Base-by-base conservation (phyloP, 1,284 basidiomycete species). In the Sanghuangporus weigelae region DNA sequence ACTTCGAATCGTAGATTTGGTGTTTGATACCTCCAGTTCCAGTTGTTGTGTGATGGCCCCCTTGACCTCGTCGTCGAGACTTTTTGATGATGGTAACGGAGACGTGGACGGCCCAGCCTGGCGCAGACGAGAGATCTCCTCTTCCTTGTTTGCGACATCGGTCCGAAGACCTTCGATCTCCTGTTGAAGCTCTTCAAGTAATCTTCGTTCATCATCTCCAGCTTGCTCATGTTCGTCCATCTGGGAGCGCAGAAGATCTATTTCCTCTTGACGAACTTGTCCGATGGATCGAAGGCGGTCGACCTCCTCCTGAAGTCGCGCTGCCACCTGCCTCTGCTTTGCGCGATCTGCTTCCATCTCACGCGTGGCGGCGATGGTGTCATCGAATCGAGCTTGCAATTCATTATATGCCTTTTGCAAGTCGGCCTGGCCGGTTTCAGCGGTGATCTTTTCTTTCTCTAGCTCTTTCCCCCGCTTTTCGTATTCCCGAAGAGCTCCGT, bases 1-100 rank as follows among this genome's bases (percentile, higher is more conserved):
- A 3, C 82, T 79, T 8, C 93, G 85, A 59, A 95, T 86, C 69
- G 84, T 83, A 0, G 90, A 90, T 48, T 90, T 87, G 12, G 91
- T 83, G 14, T 84, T 78, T 50, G 92, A 95, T 2, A 94, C 77
- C 67, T 93, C 92, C 58, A 95, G 82, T 7, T 82, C 79, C 69
- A 92, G 90, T 66, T 90, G 86, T 68, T 90, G 87, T 68, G 81
- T 79, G 38, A 87, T 73, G 19, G 87, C 83, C 63, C 82, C 80
- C 35, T 91, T 73, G 76, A 92, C 81, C 74, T 92, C 91, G 68
- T 83, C 81, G 74, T 88, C 85, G 39, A 92, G 79, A 62, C 82
- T 82, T 51, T 78, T 79, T 36, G 78, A 71, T 12, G 71, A 70
- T 48, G 78, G 74, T 8, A 72, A 69, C 46, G 71, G 70, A 0